Evolutionary conservation across 495 filamentous ascomycete genomes (phyloP), one percentile per base, ranked within the genome.

Genomic region (Parathielavia hyrcaniae): DNA sequence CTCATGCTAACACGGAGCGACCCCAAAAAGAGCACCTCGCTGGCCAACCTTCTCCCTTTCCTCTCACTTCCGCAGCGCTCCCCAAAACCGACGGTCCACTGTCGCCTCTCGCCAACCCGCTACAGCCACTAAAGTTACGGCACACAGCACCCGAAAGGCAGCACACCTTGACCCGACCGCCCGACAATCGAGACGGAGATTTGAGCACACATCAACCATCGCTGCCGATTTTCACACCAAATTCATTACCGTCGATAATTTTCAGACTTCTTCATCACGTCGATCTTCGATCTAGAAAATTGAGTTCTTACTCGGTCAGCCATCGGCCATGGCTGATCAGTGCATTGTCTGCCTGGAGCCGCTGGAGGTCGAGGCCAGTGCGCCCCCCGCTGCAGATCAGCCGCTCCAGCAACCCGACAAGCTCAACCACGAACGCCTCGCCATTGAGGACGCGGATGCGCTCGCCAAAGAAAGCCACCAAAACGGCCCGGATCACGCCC

Each of bases 261-360:
- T 22, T 22, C 4, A 26, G 8, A 9, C 9, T 45, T 64, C 70
- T 75, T 69, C 66, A 77, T 74, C 70, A 72, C 32, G 17, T 55
- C n/a, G 23, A 11, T 34, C n/a, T n/a, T n/a, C n/a, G n/a, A 17
- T 40, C 38, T 57, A 22, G 46, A 41, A 46, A 32, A 53, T 41
- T 32, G 2, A 32, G 46, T 22, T 56, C 50, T 23, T 17, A 20
- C 38, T 34, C 52, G 55, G 57, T 32, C 48, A 41, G 43, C 30
- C 58, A 58, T 38, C 51, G 51, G 68, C 38, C 69, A 92, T 93
- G 90, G 88, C 88, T 76, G 90, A 95, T 72, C 89, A 90, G 66
- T 96, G 91, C 79, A 96, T 95, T 77, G 88, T 97, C 71, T 97
- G 91, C 83, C 82, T 97, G 73, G 90, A 91, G 73, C 86, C 88